phyloP scores from a whole-genome alignment of 768 basidiomycete species.

The Suillus sp. region DNA sequence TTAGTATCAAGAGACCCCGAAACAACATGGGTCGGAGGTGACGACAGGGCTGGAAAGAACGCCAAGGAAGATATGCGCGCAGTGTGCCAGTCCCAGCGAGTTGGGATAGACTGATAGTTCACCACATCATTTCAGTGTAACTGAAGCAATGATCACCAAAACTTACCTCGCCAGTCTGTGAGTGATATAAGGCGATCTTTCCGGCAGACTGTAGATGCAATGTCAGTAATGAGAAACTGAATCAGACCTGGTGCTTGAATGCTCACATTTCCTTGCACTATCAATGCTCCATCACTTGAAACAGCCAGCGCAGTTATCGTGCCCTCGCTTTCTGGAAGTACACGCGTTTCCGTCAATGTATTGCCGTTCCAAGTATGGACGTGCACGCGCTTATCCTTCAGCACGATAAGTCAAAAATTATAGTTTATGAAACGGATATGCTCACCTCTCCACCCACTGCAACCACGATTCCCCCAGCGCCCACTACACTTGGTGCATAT shows the following conservation, averaged over 20 bases:
- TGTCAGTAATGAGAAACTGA: background rate
- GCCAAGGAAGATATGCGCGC: conserved; percentile 75
- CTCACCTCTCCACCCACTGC: conserved; percentile 79
- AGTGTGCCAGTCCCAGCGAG: conserved; percentile 86
- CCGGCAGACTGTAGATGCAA: conserved; percentile 63
- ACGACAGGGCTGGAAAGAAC: conserved; percentile 50
- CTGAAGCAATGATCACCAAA: background rate
- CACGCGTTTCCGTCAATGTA: conserved; percentile 52
- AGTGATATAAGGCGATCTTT: conserved; percentile 52
- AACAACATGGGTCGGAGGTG: conserved; percentile 70
- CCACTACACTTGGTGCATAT: conserved; percentile 59
- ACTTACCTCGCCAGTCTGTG: conserved; percentile 9
- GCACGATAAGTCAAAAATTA: conserved; percentile 4
- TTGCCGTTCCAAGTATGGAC: conserved; percentile 75
- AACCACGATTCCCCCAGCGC: conserved; percentile 51
- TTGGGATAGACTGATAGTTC: conserved; percentile 50
- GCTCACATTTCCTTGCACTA: conserved; percentile 87
- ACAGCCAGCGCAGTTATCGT: conserved; percentile 75
- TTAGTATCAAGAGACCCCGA: conserved; percentile 94
- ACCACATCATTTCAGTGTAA: background rate
- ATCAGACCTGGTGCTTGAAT: background rate
- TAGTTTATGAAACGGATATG: conserved; percentile 10
- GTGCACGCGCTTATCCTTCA: conserved; percentile 73
- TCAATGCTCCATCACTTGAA: conserved; percentile 70
- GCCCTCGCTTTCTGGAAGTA: conserved; percentile 70